Evolutionary conservation across 495 filamentous ascomycete genomes (phyloP).

Genomic region (Hypomontagnella monticulosa): DNA sequence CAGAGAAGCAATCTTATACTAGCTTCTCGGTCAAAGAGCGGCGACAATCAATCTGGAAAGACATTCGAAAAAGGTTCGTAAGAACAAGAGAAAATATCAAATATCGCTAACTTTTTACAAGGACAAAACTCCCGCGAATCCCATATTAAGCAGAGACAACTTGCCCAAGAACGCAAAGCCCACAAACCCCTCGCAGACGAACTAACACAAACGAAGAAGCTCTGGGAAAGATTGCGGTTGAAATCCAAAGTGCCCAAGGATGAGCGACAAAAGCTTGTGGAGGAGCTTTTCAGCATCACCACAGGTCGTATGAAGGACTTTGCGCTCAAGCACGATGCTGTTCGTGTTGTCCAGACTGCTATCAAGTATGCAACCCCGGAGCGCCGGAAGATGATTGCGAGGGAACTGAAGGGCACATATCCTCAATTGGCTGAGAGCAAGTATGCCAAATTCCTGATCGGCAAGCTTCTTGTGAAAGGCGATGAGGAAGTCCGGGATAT

Average conservation of each 20-base stretch:
- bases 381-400: constrained; percentile 85
- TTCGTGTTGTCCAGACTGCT: constrained; percentile 92
- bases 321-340: constrained; percentile 97
- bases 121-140: constrained; percentile 76
- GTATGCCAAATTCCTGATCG: constrained; percentile 96
- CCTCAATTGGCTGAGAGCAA: constrained; percentile 86
- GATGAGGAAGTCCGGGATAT: constrained; percentile 84
- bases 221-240: constrained; percentile 92
- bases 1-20: constrained; percentile 28
- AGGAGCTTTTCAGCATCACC: constrained; percentile 89
- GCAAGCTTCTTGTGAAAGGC: constrained; percentile 90
- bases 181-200: constrained; percentile 91
- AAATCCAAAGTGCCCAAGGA: constrained; percentile 90
- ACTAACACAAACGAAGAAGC: constrained; percentile 88
- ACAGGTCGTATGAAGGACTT: constrained; percentile 91
- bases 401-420: constrained; percentile 87
- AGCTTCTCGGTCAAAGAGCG: constrained; percentile 8
- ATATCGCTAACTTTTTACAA: constrained; percentile 30
- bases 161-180: constrained; percentile 87
- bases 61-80: constrained; percentile 48
- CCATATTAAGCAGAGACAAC: constrained; percentile 90
- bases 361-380: constrained; percentile 91
- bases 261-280: constrained; percentile 85
- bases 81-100: not conserved
- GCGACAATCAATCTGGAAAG: constrained; percentile 40